A percentile compares a stretch with the other conserved stretches of the same genome.
Evolutionary conservation across 352 stramenopile species (phyloP).

Genomic region (Aphanomyces invadans): DNA sequence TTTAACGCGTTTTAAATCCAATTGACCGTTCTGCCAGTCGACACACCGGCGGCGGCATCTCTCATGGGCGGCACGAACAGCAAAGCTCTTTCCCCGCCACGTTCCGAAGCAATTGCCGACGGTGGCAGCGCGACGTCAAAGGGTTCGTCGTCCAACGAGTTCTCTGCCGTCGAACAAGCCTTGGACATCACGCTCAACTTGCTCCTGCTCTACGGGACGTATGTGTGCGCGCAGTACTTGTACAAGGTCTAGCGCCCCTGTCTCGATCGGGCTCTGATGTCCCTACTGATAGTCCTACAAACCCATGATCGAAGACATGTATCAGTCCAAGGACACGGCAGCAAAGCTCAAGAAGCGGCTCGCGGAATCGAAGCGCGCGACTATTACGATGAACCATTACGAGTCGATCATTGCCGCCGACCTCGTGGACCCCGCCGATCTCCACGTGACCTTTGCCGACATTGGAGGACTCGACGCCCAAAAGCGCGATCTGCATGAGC

Average conservation of each 20-base stretch:
- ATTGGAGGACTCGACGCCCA: slow-evolving; percentile 94
- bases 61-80: slow-evolving; percentile 22
- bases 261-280: neutral
- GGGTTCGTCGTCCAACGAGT: slow-evolving; percentile 29
- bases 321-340: slow-evolving; percentile 46
- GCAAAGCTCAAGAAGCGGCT: slow-evolving; percentile 70
- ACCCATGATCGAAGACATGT: slow-evolving; percentile 79
- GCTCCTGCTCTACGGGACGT: slow-evolving; percentile 77
- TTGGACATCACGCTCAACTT: slow-evolving; percentile 68
- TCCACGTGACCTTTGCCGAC: slow-evolving; percentile 89
- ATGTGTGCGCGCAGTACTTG: slow-evolving; percentile 71
- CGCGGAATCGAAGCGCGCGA: slow-evolving; percentile 45
- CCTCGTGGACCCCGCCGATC: slow-evolving; percentile 90
- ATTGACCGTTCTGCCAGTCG: neutral
- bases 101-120: neutral
- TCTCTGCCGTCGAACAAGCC: slow-evolving; percentile 41
- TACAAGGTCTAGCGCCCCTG: slow-evolving; percentile 44
- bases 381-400: slow-evolving; percentile 80
- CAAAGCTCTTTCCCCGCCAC: neutral
- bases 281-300: slow-evolving; percentile 43
- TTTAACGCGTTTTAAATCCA: neutral
- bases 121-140: slow-evolving; percentile 24
- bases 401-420: slow-evolving; percentile 90
- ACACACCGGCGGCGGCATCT: neutral
- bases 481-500: slow-evolving; percentile 94